Evolutionary conservation across 148 eudicot genomes (phyloP).

Genomic region (Amaranthus hypochondriacus): DNA sequence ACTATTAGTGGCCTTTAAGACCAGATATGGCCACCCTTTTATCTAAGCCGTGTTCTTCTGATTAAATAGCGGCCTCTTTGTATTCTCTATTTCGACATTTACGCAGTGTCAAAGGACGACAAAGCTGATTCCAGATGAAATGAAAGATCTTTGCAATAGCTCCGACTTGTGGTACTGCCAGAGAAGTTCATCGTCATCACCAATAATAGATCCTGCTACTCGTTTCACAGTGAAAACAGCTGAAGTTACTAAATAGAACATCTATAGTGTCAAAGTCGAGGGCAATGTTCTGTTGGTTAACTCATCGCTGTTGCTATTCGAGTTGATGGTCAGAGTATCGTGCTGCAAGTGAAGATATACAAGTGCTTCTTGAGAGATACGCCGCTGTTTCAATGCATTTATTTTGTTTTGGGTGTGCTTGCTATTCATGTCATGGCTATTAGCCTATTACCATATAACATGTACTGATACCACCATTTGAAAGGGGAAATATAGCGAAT

Average conservation of each 20-base stretch:
- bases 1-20: not conserved
- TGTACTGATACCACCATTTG: too few species aligned
- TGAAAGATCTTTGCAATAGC: not conserved
- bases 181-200: not conserved
- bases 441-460: too few species aligned
- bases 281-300: not conserved
- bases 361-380: not conserved
- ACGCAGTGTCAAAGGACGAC: not conserved
- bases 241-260: not conserved
- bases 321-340: not conserved
- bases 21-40: not conserved
- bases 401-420: not conserved
- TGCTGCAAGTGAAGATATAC: not conserved
- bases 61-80: not conserved
- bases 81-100: not conserved
- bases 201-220: not conserved
- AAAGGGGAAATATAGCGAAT: too few species aligned
- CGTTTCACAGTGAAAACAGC: not conserved
- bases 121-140: not conserved
- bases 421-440: too few species aligned
- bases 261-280: not conserved
- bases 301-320: not conserved
- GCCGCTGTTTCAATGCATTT: not conserved
- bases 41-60: not conserved
- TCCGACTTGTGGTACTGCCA: not conserved